Evolutionary conservation across 2,329 filamentous ascomycete species (phyloP), one percentile per base, ranked within the genome.

Genomic region (Alternaria sp.): DNA sequence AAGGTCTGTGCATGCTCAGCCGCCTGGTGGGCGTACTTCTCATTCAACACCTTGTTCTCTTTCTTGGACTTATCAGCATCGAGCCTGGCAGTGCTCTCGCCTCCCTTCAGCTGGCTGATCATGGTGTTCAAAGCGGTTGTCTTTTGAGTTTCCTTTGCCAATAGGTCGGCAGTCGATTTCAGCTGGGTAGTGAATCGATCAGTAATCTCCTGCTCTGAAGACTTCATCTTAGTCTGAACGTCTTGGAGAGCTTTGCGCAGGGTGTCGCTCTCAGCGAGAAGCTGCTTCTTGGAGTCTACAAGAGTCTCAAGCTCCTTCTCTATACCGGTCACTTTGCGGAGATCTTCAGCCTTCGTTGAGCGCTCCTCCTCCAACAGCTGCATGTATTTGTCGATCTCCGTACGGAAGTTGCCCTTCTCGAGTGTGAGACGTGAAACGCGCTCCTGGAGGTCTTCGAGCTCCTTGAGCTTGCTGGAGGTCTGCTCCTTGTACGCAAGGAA

Each of bases 391-490:
- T 71, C 67, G 0, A 76, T 49, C 61, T 77, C 74, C 6, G 60
- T 64, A 16, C 61, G 65, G 16, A 76, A 65, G 28, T 73, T 65
- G 40, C 72, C 73, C 28, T 73, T 73, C 44, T 75, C 72, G 2
- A 78, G 65, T 3, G 64, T 71, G 11, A 77, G 63, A 18, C 74
- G 70, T 16, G 74, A 74, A 4, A 68, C 45, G 5, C 65, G 66
- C 54, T 74, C 74, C 18, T 70, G 60, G 9, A 74, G 59, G 10
- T 66, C 64, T 3, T 60, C 60, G 12, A 72, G 34, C 25, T 74
- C 62, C 36, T 71, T 61, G 8, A 77, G 56, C 57, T 73, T 72
- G 3, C 43, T 18, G 18, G 49, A 57, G 8, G 63, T 64, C 44
- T 66, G 57, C 8, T 55, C 57, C 43, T 72, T 74, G 63, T 72